Conservation (phyloP, 2,329 filamentous ascomycete genomes). For the Zopfia rhizophila region DNA sequence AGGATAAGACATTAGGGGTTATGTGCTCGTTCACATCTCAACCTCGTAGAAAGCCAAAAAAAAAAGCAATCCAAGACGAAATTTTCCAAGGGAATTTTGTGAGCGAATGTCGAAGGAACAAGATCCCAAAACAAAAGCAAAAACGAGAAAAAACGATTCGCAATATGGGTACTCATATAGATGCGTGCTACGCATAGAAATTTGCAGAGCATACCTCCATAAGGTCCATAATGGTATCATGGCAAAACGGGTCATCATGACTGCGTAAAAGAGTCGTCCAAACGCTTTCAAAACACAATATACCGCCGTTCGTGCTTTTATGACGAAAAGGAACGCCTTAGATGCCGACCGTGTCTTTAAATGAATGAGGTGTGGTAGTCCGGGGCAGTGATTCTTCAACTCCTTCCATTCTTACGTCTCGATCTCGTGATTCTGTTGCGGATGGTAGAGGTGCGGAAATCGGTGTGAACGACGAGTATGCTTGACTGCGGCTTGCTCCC, state of each 20-base stretch:
- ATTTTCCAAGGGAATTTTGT: conserved; percentile 33
- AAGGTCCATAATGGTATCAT: conserved; percentile 45
- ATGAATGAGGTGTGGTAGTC: conserved; percentile 54
- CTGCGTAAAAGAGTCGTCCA: conserved; percentile 50
- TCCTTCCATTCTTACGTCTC: conserved; percentile 50
- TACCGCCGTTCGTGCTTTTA: conserved; percentile 50
- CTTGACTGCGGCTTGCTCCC: conserved; percentile 38
- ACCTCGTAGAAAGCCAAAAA: conserved; percentile 39
- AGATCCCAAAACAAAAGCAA: conserved; percentile 13
- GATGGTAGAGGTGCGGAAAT: conserved; percentile 48
- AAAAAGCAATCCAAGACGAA: conserved; percentile 21
- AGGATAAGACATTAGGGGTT: conserved; percentile 49
- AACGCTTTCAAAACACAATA: conserved; percentile 51
- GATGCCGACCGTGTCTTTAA: conserved; percentile 57
- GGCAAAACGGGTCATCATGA: conserved; percentile 50
- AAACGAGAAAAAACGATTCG: conserved; percentile 29
- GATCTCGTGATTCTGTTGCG: conserved; percentile 43
- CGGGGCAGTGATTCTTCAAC: conserved; percentile 50
- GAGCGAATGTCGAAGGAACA: conserved; percentile 27
- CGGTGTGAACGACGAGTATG: conserved; percentile 48
- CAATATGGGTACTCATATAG: conserved; percentile 36
- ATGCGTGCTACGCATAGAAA: conserved; percentile 39
- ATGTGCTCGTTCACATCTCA: conserved; percentile 43
- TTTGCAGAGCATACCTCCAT: conserved; percentile 49
- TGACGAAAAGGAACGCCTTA: conserved; percentile 50